These are phyloP conservation scores for Penicillium crystallinum DNA, from an alignment of 495 filamentous ascomycete genomes.

Conservation along the genomic window DNA sequence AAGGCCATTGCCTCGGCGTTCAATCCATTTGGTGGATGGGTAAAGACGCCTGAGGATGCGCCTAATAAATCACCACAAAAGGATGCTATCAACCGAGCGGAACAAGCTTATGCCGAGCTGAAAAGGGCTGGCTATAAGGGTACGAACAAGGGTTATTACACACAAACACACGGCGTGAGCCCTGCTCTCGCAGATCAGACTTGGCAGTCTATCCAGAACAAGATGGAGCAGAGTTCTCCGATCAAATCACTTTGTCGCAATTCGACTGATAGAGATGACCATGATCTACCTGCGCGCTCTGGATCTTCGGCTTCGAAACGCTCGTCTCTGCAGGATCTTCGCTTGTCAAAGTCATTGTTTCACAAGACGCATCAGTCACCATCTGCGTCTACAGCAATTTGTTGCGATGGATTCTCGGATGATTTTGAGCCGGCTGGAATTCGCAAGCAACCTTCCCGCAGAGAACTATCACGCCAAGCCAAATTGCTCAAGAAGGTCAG, in stretches of 20 bases:
- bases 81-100: conserved; percentile 44
- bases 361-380: conserved; percentile 17
- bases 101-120: conserved; percentile 55
- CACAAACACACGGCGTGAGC: conserved; percentile 20
- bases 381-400: background rate
- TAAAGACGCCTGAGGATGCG: conserved; percentile 26
- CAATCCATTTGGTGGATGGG: conserved; percentile 48
- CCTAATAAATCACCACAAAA: conserved; percentile 26
- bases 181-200: conserved; percentile 30
- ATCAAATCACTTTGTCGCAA: background rate
- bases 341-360: conserved; percentile 30
- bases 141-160: conserved; percentile 37
- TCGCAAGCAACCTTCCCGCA: conserved; percentile 50
- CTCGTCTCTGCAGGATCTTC: conserved; percentile 37
- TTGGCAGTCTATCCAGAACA: conserved; percentile 37
- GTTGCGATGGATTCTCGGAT: conserved; percentile 23
- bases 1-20: conserved; percentile 53
- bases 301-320: conserved; percentile 29
- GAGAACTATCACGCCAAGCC: conserved; percentile 56
- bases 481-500: conserved; percentile 62
- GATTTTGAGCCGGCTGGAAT: conserved; percentile 31
- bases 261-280: background rate
- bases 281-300: conserved; percentile 10
- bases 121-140: conserved; percentile 55
- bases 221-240: conserved; percentile 26